These are phyloP conservation scores for Lepidopterella palustris DNA, from an alignment of 495 filamentous ascomycete genomes.

Conservation along the genomic window DNA sequence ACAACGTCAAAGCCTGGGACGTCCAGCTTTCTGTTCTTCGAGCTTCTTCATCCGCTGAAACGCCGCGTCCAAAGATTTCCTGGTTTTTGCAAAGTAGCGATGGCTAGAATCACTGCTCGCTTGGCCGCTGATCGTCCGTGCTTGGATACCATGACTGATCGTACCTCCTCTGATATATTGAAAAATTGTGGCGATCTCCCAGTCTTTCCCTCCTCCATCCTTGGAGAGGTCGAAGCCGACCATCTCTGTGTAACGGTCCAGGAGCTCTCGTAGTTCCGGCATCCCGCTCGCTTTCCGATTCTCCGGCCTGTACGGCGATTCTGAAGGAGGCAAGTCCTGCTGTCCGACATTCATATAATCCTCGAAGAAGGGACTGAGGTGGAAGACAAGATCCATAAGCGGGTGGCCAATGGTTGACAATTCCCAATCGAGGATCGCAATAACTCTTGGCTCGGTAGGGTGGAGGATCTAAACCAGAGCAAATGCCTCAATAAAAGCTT, in stretches of 20 bases:
- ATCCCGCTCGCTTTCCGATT: slow-evolving; percentile 12
- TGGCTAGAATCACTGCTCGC: slow-evolving; percentile 26
- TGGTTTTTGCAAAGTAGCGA: slow-evolving; percentile 22
- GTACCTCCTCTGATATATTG: slow-evolving; percentile 24
- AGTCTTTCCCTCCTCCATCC: too few relatives aligned
- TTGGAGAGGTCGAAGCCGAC: slow-evolving; percentile 17
- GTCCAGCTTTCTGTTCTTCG: too few relatives aligned
- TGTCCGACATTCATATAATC: neutral
- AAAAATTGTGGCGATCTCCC: slow-evolving; percentile 24
- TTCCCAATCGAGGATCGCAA: slow-evolving; percentile 26
- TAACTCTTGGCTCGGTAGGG: slow-evolving; percentile 24
- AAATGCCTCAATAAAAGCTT: too few relatives aligned
- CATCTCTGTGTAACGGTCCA: slow-evolving; percentile 19
- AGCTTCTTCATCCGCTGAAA: slow-evolving; percentile 16
- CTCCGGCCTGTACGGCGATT: slow-evolving; percentile 8
- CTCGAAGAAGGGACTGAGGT: slow-evolving; percentile 17
- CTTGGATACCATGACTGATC: slow-evolving; percentile 26
- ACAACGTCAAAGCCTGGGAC: too few relatives aligned
- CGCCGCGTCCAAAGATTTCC: slow-evolving; percentile 15
- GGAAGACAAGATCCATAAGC: slow-evolving; percentile 25
- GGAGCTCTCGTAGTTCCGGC: slow-evolving; percentile 18
- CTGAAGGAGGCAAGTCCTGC: slow-evolving; percentile 5
- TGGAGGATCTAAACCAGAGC: too few relatives aligned
- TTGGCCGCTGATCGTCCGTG: slow-evolving; percentile 23
- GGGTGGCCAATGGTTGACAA: slow-evolving; percentile 24